Percentiles rank a stretch among this genome's conserved stretches.
Evolutionary conservation across 805 yeast genomes (phyloP).

Genomic region (Candida argentea): DNA sequence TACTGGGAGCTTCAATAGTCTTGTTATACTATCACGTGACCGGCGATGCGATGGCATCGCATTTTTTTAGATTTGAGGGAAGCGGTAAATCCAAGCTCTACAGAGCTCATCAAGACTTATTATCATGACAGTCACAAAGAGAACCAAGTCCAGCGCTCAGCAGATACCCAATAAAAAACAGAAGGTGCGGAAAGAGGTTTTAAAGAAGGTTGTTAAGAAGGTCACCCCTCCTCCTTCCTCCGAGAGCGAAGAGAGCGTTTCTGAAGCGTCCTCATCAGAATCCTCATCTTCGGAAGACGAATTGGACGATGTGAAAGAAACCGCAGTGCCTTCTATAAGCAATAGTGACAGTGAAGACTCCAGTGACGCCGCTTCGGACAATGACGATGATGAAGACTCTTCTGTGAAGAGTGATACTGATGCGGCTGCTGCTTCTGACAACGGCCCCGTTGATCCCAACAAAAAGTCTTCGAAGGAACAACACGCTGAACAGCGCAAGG

Average conservation of each 20-base stretch:
- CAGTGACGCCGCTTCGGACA: constrained; percentile 12
- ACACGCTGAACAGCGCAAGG: constrained; percentile 74
- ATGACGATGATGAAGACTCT: constrained; percentile 16
- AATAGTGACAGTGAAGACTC: too few relatives aligned
- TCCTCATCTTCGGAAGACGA: constrained; percentile 5
- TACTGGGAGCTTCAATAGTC: too few relatives aligned
- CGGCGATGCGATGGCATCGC: too few relatives aligned
- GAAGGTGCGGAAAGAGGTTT: too few relatives aligned
- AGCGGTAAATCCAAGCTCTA: too few relatives aligned
- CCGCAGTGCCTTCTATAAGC: too few relatives aligned
- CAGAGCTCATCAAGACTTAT: too few relatives aligned
- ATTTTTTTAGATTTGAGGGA: too few relatives aligned
- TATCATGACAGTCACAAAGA: too few relatives aligned
- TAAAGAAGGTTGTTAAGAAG: constrained; percentile 20
- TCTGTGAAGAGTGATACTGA: constrained; percentile 14
- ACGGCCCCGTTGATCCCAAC: constrained; percentile 24
- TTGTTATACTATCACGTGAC: too few relatives aligned
- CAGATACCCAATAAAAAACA: too few relatives aligned
- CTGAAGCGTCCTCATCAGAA: constrained; percentile 3
- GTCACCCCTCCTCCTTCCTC: constrained; percentile 16
- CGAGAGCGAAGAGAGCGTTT: constrained; percentile 13
- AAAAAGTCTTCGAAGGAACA: constrained; percentile 50
- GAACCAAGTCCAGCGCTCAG: too few relatives aligned
- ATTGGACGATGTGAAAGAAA: constrained; percentile 10
- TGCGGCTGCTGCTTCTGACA: constrained; percentile 8